phyloP scores from a whole-genome alignment of 139 green algal genomes.

The Chlamydomonas asymmetrica region DNA sequence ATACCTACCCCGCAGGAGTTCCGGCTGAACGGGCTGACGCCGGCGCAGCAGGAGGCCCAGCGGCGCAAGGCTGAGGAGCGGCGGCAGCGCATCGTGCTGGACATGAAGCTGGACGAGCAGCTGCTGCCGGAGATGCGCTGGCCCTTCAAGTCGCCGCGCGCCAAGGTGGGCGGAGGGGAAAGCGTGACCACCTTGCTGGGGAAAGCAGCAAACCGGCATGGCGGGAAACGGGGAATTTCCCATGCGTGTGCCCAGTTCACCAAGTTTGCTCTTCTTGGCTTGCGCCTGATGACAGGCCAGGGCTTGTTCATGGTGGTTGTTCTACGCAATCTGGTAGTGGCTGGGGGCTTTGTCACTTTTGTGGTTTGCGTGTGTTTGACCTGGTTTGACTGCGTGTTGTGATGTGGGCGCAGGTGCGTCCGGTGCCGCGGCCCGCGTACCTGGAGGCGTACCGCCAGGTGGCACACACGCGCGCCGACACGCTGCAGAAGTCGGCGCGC shows the following conservation, averaged over 20 bases:
- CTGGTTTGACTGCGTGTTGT: not conserved
- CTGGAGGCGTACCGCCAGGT: conserved; percentile 19
- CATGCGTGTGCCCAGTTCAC: too few species aligned
- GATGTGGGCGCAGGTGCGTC: conserved; percentile 23
- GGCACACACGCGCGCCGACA: conserved; percentile 22
- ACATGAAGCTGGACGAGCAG: conserved; percentile 52
- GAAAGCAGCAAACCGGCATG: too few species aligned
- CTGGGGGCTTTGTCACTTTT: not conserved
- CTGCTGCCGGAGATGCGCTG: conserved; percentile 50
- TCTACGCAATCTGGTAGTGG: not conserved
- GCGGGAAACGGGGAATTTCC: too few species aligned
- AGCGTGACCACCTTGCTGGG: too few species aligned
- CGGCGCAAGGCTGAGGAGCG: conserved; percentile 39
- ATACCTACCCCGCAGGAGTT: conserved; percentile 41
- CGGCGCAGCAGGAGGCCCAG: conserved; percentile 23
- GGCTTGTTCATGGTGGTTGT: not conserved
- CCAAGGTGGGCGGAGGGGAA: conserved; percentile 37
- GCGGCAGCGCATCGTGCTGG: conserved; percentile 45
- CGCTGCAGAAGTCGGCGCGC: conserved; percentile 5
- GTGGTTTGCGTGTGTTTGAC: not conserved
- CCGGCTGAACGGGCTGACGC: conserved; percentile 31
- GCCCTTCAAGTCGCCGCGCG: conserved; percentile 45
- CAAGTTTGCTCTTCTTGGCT: not conserved
- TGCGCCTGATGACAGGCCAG: not conserved
- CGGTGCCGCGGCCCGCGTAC: not conserved